These are phyloP conservation scores for Backusella psychrophila DNA, from an alignment of 192 early-diverging fungal genomes.

Conservation along the genomic window DNA sequence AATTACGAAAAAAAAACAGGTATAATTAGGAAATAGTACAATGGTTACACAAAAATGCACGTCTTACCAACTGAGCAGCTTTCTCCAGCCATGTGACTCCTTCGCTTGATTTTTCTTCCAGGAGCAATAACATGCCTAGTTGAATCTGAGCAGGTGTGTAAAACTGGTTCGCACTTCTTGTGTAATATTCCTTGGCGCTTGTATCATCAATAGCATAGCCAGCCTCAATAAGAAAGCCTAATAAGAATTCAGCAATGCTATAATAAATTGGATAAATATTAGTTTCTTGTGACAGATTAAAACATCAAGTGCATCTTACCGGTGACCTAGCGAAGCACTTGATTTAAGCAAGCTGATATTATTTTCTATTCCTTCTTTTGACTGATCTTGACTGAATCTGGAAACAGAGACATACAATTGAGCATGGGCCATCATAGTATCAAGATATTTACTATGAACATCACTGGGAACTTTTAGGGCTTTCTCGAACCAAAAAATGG, in stretches of 20 bases:
- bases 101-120: constrained; percentile 22
- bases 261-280: neutral
- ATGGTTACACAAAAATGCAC: neutral
- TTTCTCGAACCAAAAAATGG: constrained; percentile 28
- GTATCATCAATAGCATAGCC: constrained; percentile 24
- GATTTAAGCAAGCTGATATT: constrained; percentile 24
- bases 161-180: constrained; percentile 32
- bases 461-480: neutral
- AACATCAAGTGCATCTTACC: constrained; percentile 14
- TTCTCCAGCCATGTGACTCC: constrained; percentile 31
- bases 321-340: constrained; percentile 31
- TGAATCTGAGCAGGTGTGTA: constrained; percentile 32
- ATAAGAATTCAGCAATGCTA: constrained; percentile 10
- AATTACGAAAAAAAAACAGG: neutral
- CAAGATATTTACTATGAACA: neutral
- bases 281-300: neutral
- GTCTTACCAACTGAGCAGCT: constrained; percentile 31
- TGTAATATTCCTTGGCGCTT: constrained; percentile 26
- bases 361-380: constrained; percentile 11
- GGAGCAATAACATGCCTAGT: constrained; percentile 23
- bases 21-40: neutral
- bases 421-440: constrained; percentile 14
- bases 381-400: constrained; percentile 14
- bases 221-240: neutral
- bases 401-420: constrained; percentile 27